Percentiles rank a stretch among this genome's conserved stretches.
phyloP scores from a whole-genome alignment of 1,284 basidiomycete genomes.

The Phellopilus nigrolimitatus region DNA sequence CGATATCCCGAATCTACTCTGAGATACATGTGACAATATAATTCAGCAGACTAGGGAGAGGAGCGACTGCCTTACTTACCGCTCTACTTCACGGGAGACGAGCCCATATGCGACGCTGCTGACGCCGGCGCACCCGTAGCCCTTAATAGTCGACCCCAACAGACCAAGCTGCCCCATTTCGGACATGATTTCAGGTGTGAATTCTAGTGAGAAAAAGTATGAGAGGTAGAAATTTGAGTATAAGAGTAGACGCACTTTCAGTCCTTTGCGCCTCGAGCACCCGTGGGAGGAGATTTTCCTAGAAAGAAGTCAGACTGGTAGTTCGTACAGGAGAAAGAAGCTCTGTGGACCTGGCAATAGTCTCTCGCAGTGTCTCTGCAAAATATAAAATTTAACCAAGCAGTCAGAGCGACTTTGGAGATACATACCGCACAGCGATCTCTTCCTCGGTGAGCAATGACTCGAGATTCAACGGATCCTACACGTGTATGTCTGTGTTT shows the following conservation, averaged over 20 bases:
- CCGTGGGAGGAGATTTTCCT: constrained; percentile 82
- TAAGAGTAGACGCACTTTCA: constrained; percentile 54
- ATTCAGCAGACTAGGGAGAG: not conserved
- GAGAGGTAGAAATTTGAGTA: constrained; percentile 2
- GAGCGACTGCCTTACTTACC: constrained; percentile 39
- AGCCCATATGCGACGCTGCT: constrained; percentile 91
- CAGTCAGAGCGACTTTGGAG: constrained; percentile 13
- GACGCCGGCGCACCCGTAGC: constrained; percentile 94
- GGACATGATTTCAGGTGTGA: constrained; percentile 72
- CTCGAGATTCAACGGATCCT: constrained; percentile 78
- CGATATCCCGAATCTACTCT: constrained; percentile 96
- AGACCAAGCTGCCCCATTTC: constrained; percentile 94
- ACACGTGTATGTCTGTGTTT: constrained; percentile 2
- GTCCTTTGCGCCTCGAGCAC: constrained; percentile 85
- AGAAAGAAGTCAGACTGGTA: constrained; percentile 11
- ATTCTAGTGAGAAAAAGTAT: constrained; percentile 52
- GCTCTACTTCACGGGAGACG: constrained; percentile 90
- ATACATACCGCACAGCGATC: constrained; percentile 73
- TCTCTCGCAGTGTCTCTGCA: constrained; percentile 75
- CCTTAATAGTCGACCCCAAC: constrained; percentile 87
- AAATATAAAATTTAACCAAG: not conserved
- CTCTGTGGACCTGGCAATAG: constrained; percentile 70
- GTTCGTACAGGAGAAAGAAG: not conserved
- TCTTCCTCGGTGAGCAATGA: constrained; percentile 88
- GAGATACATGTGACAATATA: constrained; percentile 11